Evolutionary conservation across 2,329 filamentous ascomycete genomes (phyloP).

Genomic region (Aspergillus thermomutatus): DNA sequence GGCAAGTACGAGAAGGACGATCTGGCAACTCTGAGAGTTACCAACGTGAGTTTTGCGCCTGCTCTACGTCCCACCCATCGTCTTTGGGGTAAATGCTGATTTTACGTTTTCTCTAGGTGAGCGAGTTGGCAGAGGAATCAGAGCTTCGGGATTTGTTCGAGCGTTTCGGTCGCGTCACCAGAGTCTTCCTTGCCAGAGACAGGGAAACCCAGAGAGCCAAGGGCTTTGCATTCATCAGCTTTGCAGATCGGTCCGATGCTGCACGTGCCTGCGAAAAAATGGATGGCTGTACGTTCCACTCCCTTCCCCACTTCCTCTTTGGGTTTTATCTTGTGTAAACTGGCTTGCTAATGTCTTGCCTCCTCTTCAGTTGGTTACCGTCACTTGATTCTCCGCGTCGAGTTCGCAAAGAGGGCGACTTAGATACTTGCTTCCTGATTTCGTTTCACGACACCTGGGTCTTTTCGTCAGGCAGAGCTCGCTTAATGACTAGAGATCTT

Average conservation of each 20-base stretch:
- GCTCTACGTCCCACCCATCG: background rate
- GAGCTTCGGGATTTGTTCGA: conserved; percentile 98
- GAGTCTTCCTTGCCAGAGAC: conserved; percentile 97
- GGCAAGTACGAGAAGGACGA: conserved; percentile 97
- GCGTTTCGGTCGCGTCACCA: conserved; percentile 91
- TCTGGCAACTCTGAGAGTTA: conserved; percentile 91
- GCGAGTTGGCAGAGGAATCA: conserved; percentile 92
- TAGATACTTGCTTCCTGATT: conserved; percentile 25
- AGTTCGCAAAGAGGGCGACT: conserved; percentile 50
- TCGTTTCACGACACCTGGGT: conserved; percentile 29
- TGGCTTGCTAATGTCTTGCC: conserved; percentile 21
- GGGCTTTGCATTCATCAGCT: conserved; percentile 98
- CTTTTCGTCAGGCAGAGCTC: conserved; percentile 30
- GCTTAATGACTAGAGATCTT: conserved; percentile 26
- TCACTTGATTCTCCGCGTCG: conserved; percentile 51
- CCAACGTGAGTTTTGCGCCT: conserved; percentile 68
- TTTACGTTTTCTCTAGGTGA: conserved; percentile 58
- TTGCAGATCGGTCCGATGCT: conserved; percentile 83
- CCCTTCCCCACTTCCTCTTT: conserved; percentile 1
- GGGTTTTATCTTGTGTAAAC: background rate
- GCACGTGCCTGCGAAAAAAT: conserved; percentile 94
- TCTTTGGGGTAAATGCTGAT: conserved; percentile 2
- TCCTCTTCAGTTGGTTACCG: conserved; percentile 47
- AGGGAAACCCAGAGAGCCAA: conserved; percentile 93
- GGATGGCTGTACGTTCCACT: conserved; percentile 70